Evolutionary conservation across 2,329 filamentous ascomycete genomes (phyloP), one percentile per base, ranked within the genome.

Genomic region (Ascochyta clinopodiicola): DNA sequence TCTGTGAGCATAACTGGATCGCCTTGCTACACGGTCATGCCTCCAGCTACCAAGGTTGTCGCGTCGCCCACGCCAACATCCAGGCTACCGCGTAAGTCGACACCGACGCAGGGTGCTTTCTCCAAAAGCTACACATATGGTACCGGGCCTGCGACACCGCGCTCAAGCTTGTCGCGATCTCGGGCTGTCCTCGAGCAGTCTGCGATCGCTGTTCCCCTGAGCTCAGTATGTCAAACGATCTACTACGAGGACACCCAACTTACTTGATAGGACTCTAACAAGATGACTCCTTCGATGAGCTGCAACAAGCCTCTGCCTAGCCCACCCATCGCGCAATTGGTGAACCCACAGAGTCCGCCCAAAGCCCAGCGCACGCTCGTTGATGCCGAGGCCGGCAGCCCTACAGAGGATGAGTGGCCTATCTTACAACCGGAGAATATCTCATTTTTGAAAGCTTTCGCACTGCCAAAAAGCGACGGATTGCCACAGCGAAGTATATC

Each of bases 231-330:
- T 34, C 8, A 17, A 6, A 24, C 19, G 2, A 13, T 4, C 12
- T 19, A 10, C 22, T n/a, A 22, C 3, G 21, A 4, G 6, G 25
- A 15, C 15, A 22, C 3, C 13, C 27, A 42, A 17, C 58, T 64
- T 15, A 64, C 19, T 21, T 40, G 44, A 25, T 50, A 61, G 59
- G 29, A 8, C 15, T 10, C 10, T n/a, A 35, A 42, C 29, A 60
- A 52, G 4, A 25, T 43, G 9, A 51, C 47, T 10, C 25, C 54
- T 22, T 22, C 49, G 1, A 40, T 49, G 6, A 56, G 43, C 25
- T 47, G 50, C 24, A 59, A 77, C 31, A 79, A 79, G 58, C 71
- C 75, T n/a, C 63, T 79, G 4, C 77, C 77, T 8, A 71, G 74
- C 36, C 71, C 72, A 9, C 77, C 77, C 2, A 50, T 75, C 12